phyloP scores from a whole-genome alignment of 208 protist genomes.

The Naegleria gruberi region DNA sequence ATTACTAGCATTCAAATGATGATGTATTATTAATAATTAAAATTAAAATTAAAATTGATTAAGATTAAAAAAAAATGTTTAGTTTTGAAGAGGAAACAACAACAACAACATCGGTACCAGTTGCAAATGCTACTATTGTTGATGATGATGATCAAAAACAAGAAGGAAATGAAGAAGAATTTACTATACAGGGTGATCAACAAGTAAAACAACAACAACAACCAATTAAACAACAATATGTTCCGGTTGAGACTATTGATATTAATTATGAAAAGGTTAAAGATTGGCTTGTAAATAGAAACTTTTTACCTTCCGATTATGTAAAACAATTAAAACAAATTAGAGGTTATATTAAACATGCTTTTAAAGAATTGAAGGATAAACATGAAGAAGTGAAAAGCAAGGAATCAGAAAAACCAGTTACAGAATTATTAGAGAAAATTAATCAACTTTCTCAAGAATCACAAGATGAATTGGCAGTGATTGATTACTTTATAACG shows the following conservation, averaged over 20 bases:
- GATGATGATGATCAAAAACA: background rate
- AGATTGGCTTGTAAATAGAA: background rate
- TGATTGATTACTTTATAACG: background rate
- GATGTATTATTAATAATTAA: too few species aligned
- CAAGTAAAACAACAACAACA: background rate
- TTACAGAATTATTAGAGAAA: background rate
- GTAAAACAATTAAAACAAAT: background rate
- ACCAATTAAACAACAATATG: background rate
- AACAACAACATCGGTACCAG: background rate
- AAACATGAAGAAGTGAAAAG: background rate
- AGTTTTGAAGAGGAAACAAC: background rate
- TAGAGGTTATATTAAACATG: background rate
- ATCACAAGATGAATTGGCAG: background rate
- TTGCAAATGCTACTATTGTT: too few species aligned
- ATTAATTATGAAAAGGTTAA: conserved; percentile 9
- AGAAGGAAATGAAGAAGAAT: background rate
- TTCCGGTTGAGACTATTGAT: background rate
- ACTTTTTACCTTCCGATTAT: background rate
- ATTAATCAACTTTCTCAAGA: background rate
- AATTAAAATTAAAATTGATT: too few species aligned
- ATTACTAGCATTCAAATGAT: too few species aligned
- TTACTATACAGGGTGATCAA: background rate
- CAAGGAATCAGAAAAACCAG: background rate
- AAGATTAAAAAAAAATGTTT: background rate
- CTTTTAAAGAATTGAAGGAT: background rate